Conservation (phyloP, 257 asterid species). For the Anisodus acutangulus region DNA sequence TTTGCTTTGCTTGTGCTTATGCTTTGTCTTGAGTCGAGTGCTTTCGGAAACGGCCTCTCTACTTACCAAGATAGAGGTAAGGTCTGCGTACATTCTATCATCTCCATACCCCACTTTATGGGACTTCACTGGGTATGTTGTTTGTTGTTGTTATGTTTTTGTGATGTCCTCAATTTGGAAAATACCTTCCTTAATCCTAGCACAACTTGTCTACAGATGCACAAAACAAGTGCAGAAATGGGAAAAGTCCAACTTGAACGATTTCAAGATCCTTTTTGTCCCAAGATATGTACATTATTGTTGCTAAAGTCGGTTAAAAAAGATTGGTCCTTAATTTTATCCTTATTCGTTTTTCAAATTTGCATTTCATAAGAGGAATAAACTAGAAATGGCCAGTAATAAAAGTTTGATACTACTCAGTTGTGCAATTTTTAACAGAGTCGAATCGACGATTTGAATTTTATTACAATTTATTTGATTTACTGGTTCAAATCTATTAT, state of each 20-base stretch:
- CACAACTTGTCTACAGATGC: neutral
- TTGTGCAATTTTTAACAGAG: neutral
- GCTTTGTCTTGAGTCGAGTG: too few relatives aligned
- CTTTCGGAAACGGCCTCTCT: too few relatives aligned
- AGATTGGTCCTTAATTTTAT: neutral
- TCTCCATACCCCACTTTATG: too few relatives aligned
- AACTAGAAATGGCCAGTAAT: too few relatives aligned
- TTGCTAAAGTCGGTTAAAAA: neutral
- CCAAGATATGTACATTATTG: neutral
- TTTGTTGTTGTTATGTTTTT: neutral
- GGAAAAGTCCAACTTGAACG: neutral
- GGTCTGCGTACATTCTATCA: too few relatives aligned
- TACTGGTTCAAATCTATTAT: too few relatives aligned
- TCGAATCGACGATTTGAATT: neutral
- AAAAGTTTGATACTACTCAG: neutral
- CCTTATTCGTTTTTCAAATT: neutral
- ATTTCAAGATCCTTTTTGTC: neutral
- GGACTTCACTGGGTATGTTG: too few relatives aligned
- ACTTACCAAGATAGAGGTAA: too few relatives aligned
- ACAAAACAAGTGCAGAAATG: slow-evolving; percentile 5
- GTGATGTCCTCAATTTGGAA: neutral
- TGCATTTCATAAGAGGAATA: neutral
- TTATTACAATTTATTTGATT: neutral
- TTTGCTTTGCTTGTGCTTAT: too few relatives aligned
- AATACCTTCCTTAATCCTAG: neutral